phyloP scores from a whole-genome alignment of 2,329 filamentous ascomycete genomes.

The Sporothrix humicola region DNA sequence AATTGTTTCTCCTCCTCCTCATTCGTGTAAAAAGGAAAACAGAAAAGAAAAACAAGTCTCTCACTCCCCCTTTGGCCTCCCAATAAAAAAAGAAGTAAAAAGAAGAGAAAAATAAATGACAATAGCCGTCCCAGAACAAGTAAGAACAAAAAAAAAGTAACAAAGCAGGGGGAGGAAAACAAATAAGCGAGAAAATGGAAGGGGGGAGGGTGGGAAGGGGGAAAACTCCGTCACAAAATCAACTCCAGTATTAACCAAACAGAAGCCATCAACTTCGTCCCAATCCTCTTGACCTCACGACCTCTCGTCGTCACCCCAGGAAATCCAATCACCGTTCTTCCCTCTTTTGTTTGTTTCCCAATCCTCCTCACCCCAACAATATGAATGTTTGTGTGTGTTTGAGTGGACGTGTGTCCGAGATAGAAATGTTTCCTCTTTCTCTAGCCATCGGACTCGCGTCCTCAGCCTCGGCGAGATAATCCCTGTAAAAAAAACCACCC shows the following conservation, averaged over 20 bases:
- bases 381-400: background rate
- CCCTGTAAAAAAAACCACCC: constrained; percentile 30
- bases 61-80: constrained; percentile 33
- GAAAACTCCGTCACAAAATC: background rate
- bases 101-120: constrained; percentile 30
- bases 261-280: constrained; percentile 12
- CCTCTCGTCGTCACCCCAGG: no score
- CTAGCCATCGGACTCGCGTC: constrained; percentile 35
- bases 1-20: background rate
- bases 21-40: no score
- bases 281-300: background rate
- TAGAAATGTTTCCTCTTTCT: constrained; percentile 32
- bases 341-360: background rate
- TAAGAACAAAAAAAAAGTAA: constrained; percentile 20
- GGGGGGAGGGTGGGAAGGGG: background rate
- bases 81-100: constrained; percentile 28
- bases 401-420: constrained; percentile 34
- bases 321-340: constrained; percentile 20
- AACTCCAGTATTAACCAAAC: constrained; percentile 16
- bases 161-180: constrained; percentile 8
- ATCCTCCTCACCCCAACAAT: background rate
- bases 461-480: constrained; percentile 31
- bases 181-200: background rate
- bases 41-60: background rate
- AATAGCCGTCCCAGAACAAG: constrained; percentile 34